These are phyloP conservation scores for Hura crepitans DNA, from an alignment of 441 rosid genomes.

Conservation along the genomic window DNA sequence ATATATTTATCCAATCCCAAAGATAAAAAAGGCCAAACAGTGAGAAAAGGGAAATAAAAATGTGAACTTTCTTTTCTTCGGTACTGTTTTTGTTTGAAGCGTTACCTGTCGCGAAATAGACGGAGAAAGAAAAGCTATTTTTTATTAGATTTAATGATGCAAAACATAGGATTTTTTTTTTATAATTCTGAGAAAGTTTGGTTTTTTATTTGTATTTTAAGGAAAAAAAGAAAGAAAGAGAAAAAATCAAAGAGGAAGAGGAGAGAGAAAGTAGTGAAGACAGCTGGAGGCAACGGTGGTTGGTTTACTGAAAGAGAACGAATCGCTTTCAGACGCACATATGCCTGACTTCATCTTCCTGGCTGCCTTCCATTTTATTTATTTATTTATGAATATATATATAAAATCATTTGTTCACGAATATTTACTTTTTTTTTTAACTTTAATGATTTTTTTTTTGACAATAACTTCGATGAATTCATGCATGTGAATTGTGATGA, in stretches of 20 bases:
- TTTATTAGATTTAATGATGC: conserved; percentile 26
- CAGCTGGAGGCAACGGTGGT: conserved; percentile 66
- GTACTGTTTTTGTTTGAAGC: conserved; percentile 23
- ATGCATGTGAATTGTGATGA: no score
- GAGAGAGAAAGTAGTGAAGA: conserved; percentile 54
- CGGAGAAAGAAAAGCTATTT: conserved; percentile 35
- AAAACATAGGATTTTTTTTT: conserved; percentile 1
- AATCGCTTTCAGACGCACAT: conserved; percentile 50
- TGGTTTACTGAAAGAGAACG: conserved; percentile 31
- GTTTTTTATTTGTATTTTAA: conserved; percentile 4
- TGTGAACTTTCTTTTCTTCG: conserved; percentile 3
- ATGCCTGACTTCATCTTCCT: conserved; percentile 38
- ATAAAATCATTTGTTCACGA: background rate
- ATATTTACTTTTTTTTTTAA: background rate
- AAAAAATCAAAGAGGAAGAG: background rate
- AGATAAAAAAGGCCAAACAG: conserved; percentile 16
- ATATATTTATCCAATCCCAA: conserved; percentile 19
- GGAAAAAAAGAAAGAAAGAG: background rate
- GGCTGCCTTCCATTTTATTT: background rate
- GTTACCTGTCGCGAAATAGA: conserved; percentile 36
- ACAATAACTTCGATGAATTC: no score
- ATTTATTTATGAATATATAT: background rate
- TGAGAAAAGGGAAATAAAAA: background rate
- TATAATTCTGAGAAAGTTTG: background rate
- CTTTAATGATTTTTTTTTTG: no score